phyloP scores from a whole-genome alignment of 257 asterid species.

The Solanum paucissectum region DNA sequence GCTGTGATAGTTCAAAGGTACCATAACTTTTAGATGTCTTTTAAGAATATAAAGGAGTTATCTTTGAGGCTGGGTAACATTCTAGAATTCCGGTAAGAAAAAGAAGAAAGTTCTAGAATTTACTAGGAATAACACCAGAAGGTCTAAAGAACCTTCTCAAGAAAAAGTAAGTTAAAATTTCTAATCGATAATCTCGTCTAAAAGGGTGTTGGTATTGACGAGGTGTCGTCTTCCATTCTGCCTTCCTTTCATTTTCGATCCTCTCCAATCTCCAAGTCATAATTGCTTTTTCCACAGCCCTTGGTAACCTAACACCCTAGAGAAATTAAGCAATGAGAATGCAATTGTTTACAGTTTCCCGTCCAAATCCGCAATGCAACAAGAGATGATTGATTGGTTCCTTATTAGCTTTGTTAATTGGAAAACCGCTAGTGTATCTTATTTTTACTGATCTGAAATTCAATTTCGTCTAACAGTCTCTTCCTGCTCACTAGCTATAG shows the following conservation, averaged over 20 bases:
- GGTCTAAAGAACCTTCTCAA: not conserved
- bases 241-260: not conserved
- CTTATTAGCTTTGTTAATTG: not conserved
- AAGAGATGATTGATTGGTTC: not conserved
- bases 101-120: not conserved
- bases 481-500: not conserved
- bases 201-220: not conserved
- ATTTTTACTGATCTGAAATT: not conserved
- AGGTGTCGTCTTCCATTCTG: not conserved
- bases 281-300: not conserved
- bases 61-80: not conserved
- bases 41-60: not conserved
- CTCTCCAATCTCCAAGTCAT: not conserved
- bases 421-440: not conserved
- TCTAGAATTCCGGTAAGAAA: not conserved
- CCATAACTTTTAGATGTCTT: not conserved
- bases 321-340: not conserved
- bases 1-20: not conserved
- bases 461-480: not conserved
- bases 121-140: not conserved
- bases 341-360: not conserved
- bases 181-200: not conserved
- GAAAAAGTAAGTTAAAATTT: not conserved
- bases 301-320: not conserved
- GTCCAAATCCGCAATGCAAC: not conserved